Base-by-base conservation (phyloP, 495 filamentous ascomycete genomes). In the Clohesyomyces aquaticus region DNA sequence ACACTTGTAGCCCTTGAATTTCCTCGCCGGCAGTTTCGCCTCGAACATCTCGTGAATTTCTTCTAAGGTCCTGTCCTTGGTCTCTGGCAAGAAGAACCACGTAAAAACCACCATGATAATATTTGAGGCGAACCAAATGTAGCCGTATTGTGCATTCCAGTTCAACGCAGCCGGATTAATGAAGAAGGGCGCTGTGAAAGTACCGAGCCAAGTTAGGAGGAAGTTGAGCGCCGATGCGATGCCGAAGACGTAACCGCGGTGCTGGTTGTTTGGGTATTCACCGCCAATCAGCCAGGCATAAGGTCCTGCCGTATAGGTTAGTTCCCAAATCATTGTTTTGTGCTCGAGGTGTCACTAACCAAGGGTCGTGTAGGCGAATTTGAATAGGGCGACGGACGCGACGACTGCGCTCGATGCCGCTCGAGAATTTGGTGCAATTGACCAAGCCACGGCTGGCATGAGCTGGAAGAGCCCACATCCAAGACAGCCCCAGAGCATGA, bases 21-120 rank as follows among this genome's bases (percentile, higher is more conserved):
- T 71, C 21, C 73, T 55, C 10, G 74, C 72, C 41, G 74, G 71
- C 3, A 77, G 54, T 1, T 68, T 55, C 18, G 69, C 71, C 19
- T 69, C 71, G 59, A 77, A 77, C 23, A 72, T 51, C 25, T 72
- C 71, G 35, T 72, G 60, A 53, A 72, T 63, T 41, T 72, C 69
- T 54, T 72, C 71, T 11, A 72, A 41, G 4, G 70, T 64, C 6
- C 82, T 72, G 53, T 80, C 78, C 4, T 74, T 71, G 0, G 82
- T 85, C 69, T 85, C 82, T 0, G 81, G 81, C 57, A 85, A 71
- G 29, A 72, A 79, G 27, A 84, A 72, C 55, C 76, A 84, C 3
- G 78, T 76, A 71, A 79, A 84, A 0, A 81, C 63, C 25, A 80
- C 72, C 47, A 81, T 77, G 12, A 64, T 46, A 0, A 80, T 32